Conservation (phyloP, 306 rosid genomes). For the Luffa acutangula region DNA sequence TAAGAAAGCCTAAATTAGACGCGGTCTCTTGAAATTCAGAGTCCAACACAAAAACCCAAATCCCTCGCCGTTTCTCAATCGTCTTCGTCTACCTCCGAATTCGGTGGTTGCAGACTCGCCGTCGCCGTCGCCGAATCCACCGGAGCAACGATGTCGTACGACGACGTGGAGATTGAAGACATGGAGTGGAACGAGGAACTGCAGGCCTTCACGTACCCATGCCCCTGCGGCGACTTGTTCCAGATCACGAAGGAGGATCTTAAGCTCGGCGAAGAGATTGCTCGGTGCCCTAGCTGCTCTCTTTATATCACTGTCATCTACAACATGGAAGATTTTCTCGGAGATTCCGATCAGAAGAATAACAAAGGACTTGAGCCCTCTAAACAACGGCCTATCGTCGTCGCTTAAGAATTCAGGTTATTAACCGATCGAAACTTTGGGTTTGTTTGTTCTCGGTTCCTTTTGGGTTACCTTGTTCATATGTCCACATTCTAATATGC, state of each 20-base stretch:
- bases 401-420: slow-evolving; percentile 46
- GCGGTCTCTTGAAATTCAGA: neutral
- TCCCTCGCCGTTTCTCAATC: neutral
- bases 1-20: neutral
- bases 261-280: slow-evolving; percentile 82
- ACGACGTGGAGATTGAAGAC: slow-evolving; percentile 96
- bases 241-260: slow-evolving; percentile 91
- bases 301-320: slow-evolving; percentile 86
- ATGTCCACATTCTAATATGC: neutral
- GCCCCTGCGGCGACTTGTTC: slow-evolving; percentile 95
- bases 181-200: slow-evolving; percentile 93
- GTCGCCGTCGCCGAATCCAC: neutral
- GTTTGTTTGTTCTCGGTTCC: neutral
- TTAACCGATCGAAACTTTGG: neutral
- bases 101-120: neutral
- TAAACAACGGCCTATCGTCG: slow-evolving; percentile 36
- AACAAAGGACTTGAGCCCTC: slow-evolving; percentile 26
- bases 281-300: slow-evolving; percentile 96
- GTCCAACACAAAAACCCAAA: neutral
- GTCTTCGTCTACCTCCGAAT: neutral
- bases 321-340: slow-evolving; percentile 67
- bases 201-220: slow-evolving; percentile 74
- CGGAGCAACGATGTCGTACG: slow-evolving; percentile 61
- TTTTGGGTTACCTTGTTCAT: neutral
- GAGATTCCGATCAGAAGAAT: slow-evolving; percentile 23